phyloP scores from a whole-genome alignment of 257 asterid genomes.

The Solanum dulcamara region DNA sequence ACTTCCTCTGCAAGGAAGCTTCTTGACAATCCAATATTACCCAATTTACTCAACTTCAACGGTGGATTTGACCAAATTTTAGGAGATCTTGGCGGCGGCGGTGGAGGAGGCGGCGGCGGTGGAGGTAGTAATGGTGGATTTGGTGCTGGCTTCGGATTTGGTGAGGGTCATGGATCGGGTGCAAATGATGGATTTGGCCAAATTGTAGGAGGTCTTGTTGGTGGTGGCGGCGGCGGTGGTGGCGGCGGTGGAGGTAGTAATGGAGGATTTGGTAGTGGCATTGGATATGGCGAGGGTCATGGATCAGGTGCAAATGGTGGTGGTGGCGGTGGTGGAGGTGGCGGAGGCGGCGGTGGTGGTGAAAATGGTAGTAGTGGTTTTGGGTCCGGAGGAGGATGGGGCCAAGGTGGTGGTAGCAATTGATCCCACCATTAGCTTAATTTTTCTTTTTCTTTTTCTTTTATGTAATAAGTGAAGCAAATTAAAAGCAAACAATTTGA shows the following conservation, averaged over 20 bases:
- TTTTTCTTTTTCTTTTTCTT: background rate
- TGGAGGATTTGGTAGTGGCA: background rate
- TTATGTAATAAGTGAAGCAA: background rate
- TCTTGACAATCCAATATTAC: too few relatives aligned
- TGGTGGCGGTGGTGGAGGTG: background rate
- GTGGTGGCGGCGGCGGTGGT: fast-evolving
- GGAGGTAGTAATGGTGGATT: background rate
- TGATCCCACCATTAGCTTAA: background rate
- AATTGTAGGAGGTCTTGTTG: background rate
- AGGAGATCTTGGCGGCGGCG: background rate
- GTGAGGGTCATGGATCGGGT: background rate
- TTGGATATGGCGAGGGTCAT: background rate
- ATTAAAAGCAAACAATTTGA: background rate
- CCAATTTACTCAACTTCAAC: background rate
- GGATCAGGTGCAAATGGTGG: background rate
- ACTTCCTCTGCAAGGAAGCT: background rate
- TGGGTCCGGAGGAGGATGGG: background rate
- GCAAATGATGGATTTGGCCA: background rate
- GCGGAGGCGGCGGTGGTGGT: background rate
- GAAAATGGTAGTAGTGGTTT: background rate
- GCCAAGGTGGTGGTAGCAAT: background rate
- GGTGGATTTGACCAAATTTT: background rate
- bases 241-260: background rate
- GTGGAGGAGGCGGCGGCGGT: fast-evolving
- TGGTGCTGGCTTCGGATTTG: background rate